Conservation (phyloP, 345 rosid genomes). For the Populus alba region DNA sequence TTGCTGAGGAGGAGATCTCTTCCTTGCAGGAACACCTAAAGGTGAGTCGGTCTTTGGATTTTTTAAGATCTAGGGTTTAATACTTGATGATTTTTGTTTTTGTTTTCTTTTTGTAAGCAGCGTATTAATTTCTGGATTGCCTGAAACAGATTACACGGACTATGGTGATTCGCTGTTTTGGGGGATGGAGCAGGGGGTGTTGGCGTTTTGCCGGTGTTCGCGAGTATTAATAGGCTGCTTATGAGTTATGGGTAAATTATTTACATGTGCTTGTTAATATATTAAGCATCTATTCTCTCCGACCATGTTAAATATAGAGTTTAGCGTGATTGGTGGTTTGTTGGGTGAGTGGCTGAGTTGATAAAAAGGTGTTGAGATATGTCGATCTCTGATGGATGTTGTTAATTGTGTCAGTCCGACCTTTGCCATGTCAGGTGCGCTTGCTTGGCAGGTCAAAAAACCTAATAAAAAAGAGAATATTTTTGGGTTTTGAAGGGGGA, state of each 20-base stretch:
- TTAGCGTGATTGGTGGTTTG: too few relatives aligned
- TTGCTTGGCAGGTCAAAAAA: constrained; percentile 39
- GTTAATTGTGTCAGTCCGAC: constrained; percentile 4
- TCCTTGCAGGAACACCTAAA: neutral
- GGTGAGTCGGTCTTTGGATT: neutral
- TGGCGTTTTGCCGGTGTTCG: neutral
- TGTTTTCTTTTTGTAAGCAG: too few relatives aligned
- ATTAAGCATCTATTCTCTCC: neutral
- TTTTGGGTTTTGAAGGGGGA: constrained; percentile 27
- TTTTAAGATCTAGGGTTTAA: neutral
- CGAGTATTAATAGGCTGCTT: neutral
- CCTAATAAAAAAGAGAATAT: constrained; percentile 16
- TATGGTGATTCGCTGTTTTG: neutral
- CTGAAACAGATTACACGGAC: neutral
- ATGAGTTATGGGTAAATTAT: neutral
- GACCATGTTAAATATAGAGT: neutral
- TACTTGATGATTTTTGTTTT: neutral
- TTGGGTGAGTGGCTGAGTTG: neutral
- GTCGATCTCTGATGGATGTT: neutral
- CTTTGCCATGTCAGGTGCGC: constrained; percentile 44
- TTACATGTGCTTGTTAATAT: too few relatives aligned
- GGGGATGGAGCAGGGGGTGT: neutral
- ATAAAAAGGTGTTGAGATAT: neutral
- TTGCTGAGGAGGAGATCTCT: neutral
- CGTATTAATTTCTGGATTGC: neutral